phyloP scores from a whole-genome alignment of 2,329 filamentous ascomycete genomes.

The Dactylellina cionopaga region DNA sequence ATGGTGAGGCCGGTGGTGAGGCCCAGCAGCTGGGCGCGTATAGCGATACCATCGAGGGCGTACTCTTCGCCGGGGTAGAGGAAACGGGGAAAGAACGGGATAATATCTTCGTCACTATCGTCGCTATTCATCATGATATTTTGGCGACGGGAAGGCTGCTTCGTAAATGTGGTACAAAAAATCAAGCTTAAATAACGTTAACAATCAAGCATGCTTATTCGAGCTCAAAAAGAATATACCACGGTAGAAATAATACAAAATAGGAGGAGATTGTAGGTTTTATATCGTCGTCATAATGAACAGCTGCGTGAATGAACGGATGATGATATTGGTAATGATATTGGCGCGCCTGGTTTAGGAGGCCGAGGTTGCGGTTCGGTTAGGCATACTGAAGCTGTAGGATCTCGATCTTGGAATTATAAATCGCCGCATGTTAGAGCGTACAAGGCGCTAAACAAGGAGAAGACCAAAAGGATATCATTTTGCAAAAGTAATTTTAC shows the following conservation, averaged over 20 bases:
- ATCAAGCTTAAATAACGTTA: too few species aligned
- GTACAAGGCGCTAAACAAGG: too few species aligned
- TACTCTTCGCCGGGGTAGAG: conserved; percentile 65
- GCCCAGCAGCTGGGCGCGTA: conserved; percentile 68
- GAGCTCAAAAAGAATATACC: neutral
- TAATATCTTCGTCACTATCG: conserved; percentile 39
- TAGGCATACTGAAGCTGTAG: neutral
- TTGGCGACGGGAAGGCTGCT: too few species aligned
- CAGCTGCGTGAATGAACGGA: conserved; percentile 8
- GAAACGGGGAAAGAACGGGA: conserved; percentile 51
- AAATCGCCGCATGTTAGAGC: too few species aligned
- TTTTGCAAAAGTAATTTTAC: too few species aligned
- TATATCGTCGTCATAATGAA: neutral
- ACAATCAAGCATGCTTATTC: too few species aligned
- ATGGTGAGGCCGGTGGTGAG: conserved; percentile 37
- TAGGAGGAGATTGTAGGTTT: neutral
- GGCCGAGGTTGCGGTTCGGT: conserved; percentile 1
- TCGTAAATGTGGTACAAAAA: neutral
- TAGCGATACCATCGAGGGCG: conserved; percentile 70
- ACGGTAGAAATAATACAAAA: neutral
- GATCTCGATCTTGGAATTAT: too few species aligned
- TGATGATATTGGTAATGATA: neutral
- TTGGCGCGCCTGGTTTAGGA: neutral
- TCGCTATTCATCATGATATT: conserved; percentile 34
- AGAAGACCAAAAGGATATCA: too few species aligned